Percentiles rank a stretch among this genome's conserved stretches.
Conservation (phyloP, 495 filamentous ascomycete species). For the Lasiosphaeria miniovina region DNA sequence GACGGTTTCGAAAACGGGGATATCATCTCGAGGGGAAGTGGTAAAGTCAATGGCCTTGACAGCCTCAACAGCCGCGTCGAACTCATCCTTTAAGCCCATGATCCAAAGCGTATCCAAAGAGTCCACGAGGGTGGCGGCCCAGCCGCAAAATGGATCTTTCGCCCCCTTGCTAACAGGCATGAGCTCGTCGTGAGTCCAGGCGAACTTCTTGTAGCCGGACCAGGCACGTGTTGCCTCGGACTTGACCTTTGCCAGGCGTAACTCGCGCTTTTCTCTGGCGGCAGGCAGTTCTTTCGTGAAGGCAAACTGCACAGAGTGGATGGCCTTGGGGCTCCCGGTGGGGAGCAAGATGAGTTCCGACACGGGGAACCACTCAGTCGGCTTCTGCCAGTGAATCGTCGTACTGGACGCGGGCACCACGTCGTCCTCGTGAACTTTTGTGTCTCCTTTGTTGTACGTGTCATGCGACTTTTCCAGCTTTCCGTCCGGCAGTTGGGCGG, state of each 20-base stretch:
- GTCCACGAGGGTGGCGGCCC: conserved; percentile 94
- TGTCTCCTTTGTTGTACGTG: not conserved
- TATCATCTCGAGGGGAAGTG: conserved; percentile 57
- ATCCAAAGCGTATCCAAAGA: conserved; percentile 94
- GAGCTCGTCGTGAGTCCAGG: conserved; percentile 84
- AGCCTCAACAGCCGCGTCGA: conserved; percentile 75
- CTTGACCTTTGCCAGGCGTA: conserved; percentile 67
- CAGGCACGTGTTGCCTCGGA: conserved; percentile 75
- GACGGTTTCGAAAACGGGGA: conserved; percentile 84
- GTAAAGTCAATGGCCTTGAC: conserved; percentile 88
- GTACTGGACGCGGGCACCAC: conserved; percentile 18
- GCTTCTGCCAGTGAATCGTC: conserved; percentile 66
- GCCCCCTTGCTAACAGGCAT: conserved; percentile 61
- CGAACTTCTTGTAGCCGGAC: conserved; percentile 77
- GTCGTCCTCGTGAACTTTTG: conserved; percentile 2
- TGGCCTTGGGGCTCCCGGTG: conserved; percentile 59
- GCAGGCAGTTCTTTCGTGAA: conserved; percentile 62
- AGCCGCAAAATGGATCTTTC: conserved; percentile 82
- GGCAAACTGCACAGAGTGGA: conserved; percentile 72
- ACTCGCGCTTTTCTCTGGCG: conserved; percentile 59
- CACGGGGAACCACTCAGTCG: conserved; percentile 72
- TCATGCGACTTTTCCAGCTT: not conserved
- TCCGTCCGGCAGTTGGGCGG: conserved; percentile 12
- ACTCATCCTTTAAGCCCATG: conserved; percentile 87
- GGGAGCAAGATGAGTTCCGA: conserved; percentile 71